These are phyloP conservation scores for Alternaria postmessia DNA, from an alignment of 2,329 filamentous ascomycete genomes.

Conservation along the genomic window DNA sequence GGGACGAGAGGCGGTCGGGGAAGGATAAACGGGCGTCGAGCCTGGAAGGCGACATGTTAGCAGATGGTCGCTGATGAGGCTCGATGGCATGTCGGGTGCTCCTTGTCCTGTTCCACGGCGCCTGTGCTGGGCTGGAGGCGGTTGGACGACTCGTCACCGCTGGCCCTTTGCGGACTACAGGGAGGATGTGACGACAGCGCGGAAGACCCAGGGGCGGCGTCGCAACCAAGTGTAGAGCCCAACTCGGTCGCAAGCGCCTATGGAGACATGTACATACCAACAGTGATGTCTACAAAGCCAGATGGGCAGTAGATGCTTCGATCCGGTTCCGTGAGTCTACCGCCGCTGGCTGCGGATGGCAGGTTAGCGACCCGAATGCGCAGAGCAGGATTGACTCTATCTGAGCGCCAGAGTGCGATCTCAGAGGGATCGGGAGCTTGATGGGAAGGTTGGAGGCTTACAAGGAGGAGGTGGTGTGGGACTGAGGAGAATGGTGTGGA, in stretches of 20 bases:
- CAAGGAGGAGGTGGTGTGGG: slow-evolving; percentile 35
- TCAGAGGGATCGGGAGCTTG: slow-evolving; percentile 21
- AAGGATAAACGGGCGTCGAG: slow-evolving; percentile 34
- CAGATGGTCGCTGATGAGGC: slow-evolving; percentile 28
- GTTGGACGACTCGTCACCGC: slow-evolving; percentile 41
- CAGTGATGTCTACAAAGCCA: slow-evolving; percentile 33
- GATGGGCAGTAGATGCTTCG: slow-evolving; percentile 40
- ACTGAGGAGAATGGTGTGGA: slow-evolving; percentile 33
- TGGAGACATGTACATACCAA: slow-evolving; percentile 46
- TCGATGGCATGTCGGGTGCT: slow-evolving; percentile 26
- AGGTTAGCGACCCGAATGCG: slow-evolving; percentile 42
- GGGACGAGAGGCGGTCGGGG: slow-evolving; percentile 42
- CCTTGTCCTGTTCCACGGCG: slow-evolving; percentile 26
- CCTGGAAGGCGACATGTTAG: slow-evolving; percentile 36
- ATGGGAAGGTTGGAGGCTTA: slow-evolving; percentile 33
- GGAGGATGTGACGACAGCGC: slow-evolving; percentile 40
- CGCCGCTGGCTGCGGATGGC: slow-evolving; percentile 46
- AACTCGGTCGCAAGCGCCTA: slow-evolving; percentile 43
- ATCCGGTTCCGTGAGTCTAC: slow-evolving; percentile 44
- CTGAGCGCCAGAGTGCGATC: slow-evolving; percentile 22
- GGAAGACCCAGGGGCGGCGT: slow-evolving; percentile 27
- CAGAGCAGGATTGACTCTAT: slow-evolving; percentile 24
- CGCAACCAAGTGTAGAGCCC: slow-evolving; percentile 18
- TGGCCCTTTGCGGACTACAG: slow-evolving; percentile 42
- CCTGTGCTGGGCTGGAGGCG: slow-evolving; percentile 28